Conservation (phyloP, 2,329 filamentous ascomycete genomes). For the Fusarium sp. region DNA sequence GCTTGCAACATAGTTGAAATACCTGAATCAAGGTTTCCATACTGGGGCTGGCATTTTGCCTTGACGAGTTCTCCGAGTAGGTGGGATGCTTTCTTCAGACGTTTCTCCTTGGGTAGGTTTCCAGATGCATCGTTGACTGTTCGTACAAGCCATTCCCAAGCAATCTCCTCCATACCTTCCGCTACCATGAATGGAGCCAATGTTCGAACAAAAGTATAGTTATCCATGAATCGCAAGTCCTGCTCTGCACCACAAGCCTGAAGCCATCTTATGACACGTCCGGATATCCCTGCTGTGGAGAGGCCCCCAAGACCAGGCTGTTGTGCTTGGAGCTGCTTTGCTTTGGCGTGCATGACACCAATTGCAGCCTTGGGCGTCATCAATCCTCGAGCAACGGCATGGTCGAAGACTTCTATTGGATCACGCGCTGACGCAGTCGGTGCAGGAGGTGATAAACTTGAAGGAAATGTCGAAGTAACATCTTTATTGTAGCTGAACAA, state of each 20-base stretch:
- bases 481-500: conserved; percentile 61
- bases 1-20: conserved; percentile 64
- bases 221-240: conserved; percentile 60
- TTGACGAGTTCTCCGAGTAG: conserved; percentile 59
- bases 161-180: conserved; percentile 64
- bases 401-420: conserved; percentile 68
- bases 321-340: conserved; percentile 56
- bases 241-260: conserved; percentile 63
- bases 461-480: conserved; percentile 35
- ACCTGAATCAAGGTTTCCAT: conserved; percentile 62
- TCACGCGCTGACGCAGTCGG: conserved; percentile 49
- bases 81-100: conserved; percentile 49
- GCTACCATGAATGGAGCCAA: conserved; percentile 66
- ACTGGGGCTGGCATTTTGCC: conserved; percentile 55
- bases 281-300: conserved; percentile 59
- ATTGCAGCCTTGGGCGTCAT: conserved; percentile 68
- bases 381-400: conserved; percentile 67
- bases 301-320: conserved; percentile 49
- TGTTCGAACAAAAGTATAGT: conserved; percentile 54
- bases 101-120: conserved; percentile 39
- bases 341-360: conserved; percentile 66
- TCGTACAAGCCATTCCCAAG: conserved; percentile 66
- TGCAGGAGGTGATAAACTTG: conserved; percentile 22
- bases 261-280: conserved; percentile 67
- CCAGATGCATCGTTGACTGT: conserved; percentile 52